phyloP scores from a whole-genome alignment of 768 basidiomycete genomes.

The Lactifluus echinatus region DNA sequence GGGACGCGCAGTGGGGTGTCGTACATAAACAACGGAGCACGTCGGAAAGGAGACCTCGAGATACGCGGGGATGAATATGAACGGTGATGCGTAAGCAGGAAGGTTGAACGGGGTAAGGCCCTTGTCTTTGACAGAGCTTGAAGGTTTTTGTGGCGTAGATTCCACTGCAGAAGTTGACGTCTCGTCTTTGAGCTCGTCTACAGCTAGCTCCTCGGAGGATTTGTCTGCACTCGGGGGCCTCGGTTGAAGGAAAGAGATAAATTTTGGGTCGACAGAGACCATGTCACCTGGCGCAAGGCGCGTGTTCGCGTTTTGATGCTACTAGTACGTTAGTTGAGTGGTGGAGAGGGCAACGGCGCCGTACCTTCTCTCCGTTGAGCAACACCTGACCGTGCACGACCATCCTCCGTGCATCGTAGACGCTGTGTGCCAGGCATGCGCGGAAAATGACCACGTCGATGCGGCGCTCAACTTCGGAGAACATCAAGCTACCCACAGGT shows the following conservation, averaged over 20 bases:
- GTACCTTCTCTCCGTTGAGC: slow-evolving; percentile 84
- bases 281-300: slow-evolving; percentile 91
- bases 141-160: neutral
- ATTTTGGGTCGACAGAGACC: slow-evolving; percentile 77
- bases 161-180: slow-evolving; percentile 6
- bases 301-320: slow-evolving; percentile 82
- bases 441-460: slow-evolving; percentile 91
- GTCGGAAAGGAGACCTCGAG: slow-evolving; percentile 79
- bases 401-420: slow-evolving; percentile 81
- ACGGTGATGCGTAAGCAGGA: slow-evolving; percentile 81
- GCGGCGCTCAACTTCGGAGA: slow-evolving; percentile 86
- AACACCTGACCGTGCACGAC: slow-evolving; percentile 82
- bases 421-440: slow-evolving; percentile 77
- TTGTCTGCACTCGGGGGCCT: slow-evolving; percentile 25
- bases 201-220: slow-evolving; percentile 14
- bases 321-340: neutral
- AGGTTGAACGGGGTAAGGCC: slow-evolving; percentile 69
- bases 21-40: slow-evolving; percentile 87
- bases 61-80: slow-evolving; percentile 90
- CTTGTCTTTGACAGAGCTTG: slow-evolving; percentile 4
- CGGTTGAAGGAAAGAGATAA: slow-evolving; percentile 60
- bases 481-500: slow-evolving; percentile 94
- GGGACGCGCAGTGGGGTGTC: slow-evolving; percentile 94
- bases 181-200: slow-evolving; percentile 21
- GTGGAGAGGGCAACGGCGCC: slow-evolving; percentile 21